Evolutionary conservation across 2,329 filamentous ascomycete genomes (phyloP).

Genomic region (Fusarium protoensiforme): DNA sequence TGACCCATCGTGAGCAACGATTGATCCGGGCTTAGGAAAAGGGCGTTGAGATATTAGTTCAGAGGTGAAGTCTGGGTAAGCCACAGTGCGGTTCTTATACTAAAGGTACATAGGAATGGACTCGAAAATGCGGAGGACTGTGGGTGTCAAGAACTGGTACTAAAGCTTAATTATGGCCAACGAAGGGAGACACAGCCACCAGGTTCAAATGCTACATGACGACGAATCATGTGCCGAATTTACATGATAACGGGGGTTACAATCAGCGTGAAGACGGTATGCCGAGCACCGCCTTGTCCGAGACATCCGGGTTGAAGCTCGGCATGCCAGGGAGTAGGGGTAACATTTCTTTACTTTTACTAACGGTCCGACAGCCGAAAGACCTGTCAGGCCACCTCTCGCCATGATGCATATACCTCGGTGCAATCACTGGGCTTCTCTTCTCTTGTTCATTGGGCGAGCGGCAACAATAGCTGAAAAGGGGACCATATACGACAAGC

Average conservation of each 20-base stretch:
- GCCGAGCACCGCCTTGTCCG: not conserved
- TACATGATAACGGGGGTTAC: not conserved
- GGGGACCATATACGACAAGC: too few species aligned
- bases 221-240: not conserved
- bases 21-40: not conserved
- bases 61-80: not conserved
- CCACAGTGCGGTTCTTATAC: not conserved
- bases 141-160: not conserved
- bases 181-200: not conserved
- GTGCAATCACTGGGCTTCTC: too few species aligned
- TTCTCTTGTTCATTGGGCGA: too few species aligned
- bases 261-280: not conserved
- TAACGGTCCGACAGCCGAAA: not conserved
- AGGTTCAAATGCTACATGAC: not conserved
- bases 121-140: not conserved
- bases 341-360: not conserved
- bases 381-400: too few species aligned
- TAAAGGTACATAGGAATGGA: not conserved
- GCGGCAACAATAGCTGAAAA: too few species aligned
- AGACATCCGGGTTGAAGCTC: not conserved
- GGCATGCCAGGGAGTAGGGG: not conserved
- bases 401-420: too few species aligned
- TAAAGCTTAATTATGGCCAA: not conserved
- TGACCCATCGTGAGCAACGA: not conserved
- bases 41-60: not conserved